Percentiles rank a stretch among this genome's conserved stretches.
Conservation (phyloP, 163 green algal species). For the Scenedesmus sp. region DNA sequence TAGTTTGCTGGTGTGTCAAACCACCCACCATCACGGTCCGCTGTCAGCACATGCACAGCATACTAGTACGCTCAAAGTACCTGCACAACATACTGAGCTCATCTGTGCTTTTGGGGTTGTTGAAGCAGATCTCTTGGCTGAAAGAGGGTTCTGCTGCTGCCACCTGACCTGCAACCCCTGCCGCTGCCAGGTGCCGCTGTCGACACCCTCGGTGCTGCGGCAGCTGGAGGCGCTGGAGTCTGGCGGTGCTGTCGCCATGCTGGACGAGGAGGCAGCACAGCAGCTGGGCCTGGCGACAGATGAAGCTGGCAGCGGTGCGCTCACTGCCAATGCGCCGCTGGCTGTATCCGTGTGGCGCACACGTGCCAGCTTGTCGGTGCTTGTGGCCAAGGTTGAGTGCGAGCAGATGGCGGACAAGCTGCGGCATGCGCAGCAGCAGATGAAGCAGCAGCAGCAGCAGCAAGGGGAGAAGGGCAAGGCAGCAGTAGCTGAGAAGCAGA, state of each 20-base stretch:
- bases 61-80: too few relatives aligned
- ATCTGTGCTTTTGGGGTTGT: too few relatives aligned
- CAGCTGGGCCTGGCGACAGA: constrained; percentile 46
- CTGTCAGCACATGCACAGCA: too few relatives aligned
- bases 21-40: too few relatives aligned
- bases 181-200: constrained; percentile 22
- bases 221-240: constrained; percentile 21
- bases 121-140: too few relatives aligned
- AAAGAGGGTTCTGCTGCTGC: too few relatives aligned
- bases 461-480: background rate
- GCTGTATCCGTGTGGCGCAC: constrained; percentile 83
- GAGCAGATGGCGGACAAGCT: constrained; percentile 81
- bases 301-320: constrained; percentile 48
- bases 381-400: constrained; percentile 83
- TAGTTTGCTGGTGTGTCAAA: too few relatives aligned
- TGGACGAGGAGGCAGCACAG: constrained; percentile 39
- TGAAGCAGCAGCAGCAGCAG: constrained; percentile 22
- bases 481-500: background rate
- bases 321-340: constrained; percentile 71
- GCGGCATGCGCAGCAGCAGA: background rate
- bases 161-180: too few relatives aligned
- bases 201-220: constrained; percentile 23
- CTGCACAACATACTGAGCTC: too few relatives aligned
- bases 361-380: constrained; percentile 72
- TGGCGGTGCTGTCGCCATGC: constrained; percentile 53